A percentile compares a stretch with the other conserved stretches of the same genome.
Evolutionary conservation across 495 filamentous ascomycete species (phyloP).

Genomic region (Xylaria bambusicola): DNA sequence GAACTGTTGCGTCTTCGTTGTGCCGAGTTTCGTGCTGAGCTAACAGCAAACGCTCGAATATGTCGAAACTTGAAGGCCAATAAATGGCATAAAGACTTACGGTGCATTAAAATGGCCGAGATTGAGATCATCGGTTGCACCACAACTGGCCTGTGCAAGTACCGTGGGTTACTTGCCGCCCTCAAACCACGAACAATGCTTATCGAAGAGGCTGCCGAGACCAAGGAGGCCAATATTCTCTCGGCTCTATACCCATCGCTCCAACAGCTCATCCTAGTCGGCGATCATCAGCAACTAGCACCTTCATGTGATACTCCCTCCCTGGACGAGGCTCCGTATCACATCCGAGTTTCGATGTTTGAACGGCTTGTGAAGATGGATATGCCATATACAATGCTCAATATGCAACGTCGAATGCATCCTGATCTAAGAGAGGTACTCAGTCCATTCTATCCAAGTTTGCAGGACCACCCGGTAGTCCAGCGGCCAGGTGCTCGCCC

Average conservation of each 20-base stretch:
- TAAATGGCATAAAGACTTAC: constrained; percentile 34
- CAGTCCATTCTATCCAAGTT: constrained; percentile 62
- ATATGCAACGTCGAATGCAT: constrained; percentile 71
- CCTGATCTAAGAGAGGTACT: constrained; percentile 67
- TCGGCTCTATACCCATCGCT: constrained; percentile 56
- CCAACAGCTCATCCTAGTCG: constrained; percentile 58
- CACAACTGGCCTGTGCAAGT: constrained; percentile 81
- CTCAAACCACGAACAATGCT: constrained; percentile 63
- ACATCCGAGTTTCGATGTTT: constrained; percentile 52
- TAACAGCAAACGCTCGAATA: constrained; percentile 29
- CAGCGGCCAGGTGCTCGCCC: constrained; percentile 45
- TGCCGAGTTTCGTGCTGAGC: constrained; percentile 28
- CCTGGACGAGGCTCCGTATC: constrained; percentile 71
- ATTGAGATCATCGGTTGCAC: constrained; percentile 55
- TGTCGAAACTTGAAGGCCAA: constrained; percentile 37
- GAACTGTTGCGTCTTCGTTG: constrained; percentile 29
- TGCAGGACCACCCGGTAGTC: constrained; percentile 73
- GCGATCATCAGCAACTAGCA: constrained; percentile 59
- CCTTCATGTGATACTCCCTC: constrained; percentile 56
- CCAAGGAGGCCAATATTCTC: constrained; percentile 56
- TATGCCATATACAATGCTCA: constrained; percentile 63
- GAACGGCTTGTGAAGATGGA: constrained; percentile 69
- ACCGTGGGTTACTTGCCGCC: constrained; percentile 70
- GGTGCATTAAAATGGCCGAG: constrained; percentile 25
- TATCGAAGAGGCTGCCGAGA: constrained; percentile 61